Base-by-base conservation (phyloP, 345 rosid species). In the Trapa incisa region DNA sequence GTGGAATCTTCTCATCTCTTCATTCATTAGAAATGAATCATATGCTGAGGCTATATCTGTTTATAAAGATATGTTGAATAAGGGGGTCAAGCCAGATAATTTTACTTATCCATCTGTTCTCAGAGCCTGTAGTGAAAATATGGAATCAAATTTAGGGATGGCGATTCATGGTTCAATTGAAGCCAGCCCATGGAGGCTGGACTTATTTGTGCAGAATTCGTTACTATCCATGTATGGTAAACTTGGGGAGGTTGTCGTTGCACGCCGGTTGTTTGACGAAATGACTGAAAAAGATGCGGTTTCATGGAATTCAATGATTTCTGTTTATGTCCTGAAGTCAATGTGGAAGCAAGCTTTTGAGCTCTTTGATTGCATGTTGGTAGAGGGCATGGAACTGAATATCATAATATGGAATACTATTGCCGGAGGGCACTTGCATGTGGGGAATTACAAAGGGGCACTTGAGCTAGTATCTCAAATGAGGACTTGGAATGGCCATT, bases 91-190 rank as follows among this genome's bases (percentile, higher is more conserved):
- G 74, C 89, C 88, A 0, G 92, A 91, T 86, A 80, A 80, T 17
- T 91, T 83, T 72, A 88, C 96, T 52, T 91, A 83, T 71, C 92
- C 97, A 0, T 85, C 96, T 35, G 82, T 88, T 73, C 84, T 88
- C 15, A 91, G 86, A 74, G 91, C 93, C 7, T 91, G 97, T 70
- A 87, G 88, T 37, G 88, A 86, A 72, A 80, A 68, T 9, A 56
- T 74, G 48, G 89, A 91, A 63, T 14, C 84, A 35, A 66, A 63
- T 5, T 82, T 84, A 48, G 96, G 96, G 67, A 81, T 61, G 70
- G 80, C 75, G 65, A 80, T 88, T 65, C 96, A 86, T 74, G 76
- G 76, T 43, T 75, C 81, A 6, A 81, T 91, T 67, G 69, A 61
- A 58, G 80, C 74, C 68, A 81, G 83, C 68, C 33, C 76, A 32